Evolutionary conservation across 1,284 basidiomycete genomes (phyloP).

Genomic region (Boletus austroedulis): DNA sequence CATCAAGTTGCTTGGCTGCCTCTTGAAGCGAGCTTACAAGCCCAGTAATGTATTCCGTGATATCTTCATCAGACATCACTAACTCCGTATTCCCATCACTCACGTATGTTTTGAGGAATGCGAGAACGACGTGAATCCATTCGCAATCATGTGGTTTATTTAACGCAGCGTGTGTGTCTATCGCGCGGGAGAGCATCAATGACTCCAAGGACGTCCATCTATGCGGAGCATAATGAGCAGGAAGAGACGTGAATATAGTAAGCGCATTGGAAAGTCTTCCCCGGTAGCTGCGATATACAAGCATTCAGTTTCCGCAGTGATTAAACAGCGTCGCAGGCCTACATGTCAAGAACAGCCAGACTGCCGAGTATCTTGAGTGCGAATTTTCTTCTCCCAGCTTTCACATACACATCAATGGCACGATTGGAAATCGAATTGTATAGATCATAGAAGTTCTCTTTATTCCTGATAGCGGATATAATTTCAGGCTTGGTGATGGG

Average conservation of each 20-base stretch:
- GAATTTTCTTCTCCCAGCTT: conserved; percentile 78
- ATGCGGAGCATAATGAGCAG: conserved; percentile 78
- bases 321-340: conserved; percentile 33
- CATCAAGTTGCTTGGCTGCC: conserved; percentile 51
- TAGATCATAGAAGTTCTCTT: conserved; percentile 66
- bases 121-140: conserved; percentile 70
- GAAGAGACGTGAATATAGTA: conserved; percentile 69
- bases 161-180: conserved; percentile 59
- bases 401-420: conserved; percentile 79
- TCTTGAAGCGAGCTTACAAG: conserved; percentile 52
- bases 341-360: conserved; percentile 86
- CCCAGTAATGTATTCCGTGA: conserved; percentile 48
- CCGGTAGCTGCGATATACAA: conserved; percentile 53
- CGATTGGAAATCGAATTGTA: conserved; percentile 75
- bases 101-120: conserved; percentile 65
- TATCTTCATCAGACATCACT: conserved; percentile 51
- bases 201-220: conserved; percentile 77
- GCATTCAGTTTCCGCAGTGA: conserved; percentile 14
- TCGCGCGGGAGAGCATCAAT: conserved; percentile 67
- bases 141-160: conserved; percentile 60
- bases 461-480: conserved; percentile 55
- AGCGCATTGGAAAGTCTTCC: conserved; percentile 60
- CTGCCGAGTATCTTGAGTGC: conserved; percentile 80
- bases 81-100: conserved; percentile 53
- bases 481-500: conserved; percentile 66